Base-by-base conservation (phyloP, 2,329 filamentous ascomycete species). In the Didymosphaeria variabile region DNA sequence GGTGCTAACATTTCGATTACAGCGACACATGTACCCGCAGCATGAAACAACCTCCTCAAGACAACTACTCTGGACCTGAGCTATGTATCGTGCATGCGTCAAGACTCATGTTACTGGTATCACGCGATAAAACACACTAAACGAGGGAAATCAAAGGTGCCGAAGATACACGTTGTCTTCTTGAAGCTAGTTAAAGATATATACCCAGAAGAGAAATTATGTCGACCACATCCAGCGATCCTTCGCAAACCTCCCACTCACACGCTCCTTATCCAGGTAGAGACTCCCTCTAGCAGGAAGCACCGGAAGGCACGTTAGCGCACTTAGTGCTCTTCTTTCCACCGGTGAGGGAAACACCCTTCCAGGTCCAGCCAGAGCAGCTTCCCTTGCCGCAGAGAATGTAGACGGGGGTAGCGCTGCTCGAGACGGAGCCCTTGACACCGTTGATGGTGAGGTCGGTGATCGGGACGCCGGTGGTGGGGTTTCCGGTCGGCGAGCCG, bases 321-420 rank as follows among this genome's bases (percentile, higher is more conserved):
- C 76, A 79, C 59, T 66, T 68, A 31, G 66, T 61, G 62, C 69
- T 74, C 67, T 68, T 72, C 70, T 75, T 71, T 34, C 83, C 82
- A 29, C 76, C 75, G 31, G 75, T 73, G 46, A 77, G 55, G 36
- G 38, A 61, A 62, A 85, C 81, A 44, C 77, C 80, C 3, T 73
- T 77, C 84, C 85, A 88, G 15, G 80, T 84, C 84, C 86, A 89
- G 75, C 82, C 78, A 5, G 79, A 80, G 77, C 84, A 86, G 62
- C 79, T 79, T 34, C 82, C 84, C 44, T 72, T 77, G n/a, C 82
- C 86, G 67, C 86, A 88, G 15, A 87, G 81, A 59, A 88, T 84
- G 69, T 85, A 85, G 60, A 86, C 73, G 23, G 83, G 56, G 3
- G 72, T 74, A 1, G 74, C 80, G 36, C 68, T 72, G 42, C 66